Conservation (phyloP, 1,284 basidiomycete genomes). For the Heterobasidion irregulare region DNA sequence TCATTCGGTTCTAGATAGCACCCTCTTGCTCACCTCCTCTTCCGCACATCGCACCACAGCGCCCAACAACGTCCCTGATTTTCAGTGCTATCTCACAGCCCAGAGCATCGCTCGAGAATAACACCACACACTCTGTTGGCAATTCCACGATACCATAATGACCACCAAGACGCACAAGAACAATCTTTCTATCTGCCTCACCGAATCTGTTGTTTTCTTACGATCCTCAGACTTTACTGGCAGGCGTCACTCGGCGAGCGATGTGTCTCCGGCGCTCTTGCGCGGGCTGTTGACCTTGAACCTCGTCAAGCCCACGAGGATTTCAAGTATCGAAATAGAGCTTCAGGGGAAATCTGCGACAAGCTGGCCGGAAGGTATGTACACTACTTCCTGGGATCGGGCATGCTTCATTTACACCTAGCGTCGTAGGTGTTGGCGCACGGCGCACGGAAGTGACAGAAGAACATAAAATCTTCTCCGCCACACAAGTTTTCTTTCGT, state of each 20-base stretch:
- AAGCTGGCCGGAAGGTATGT: slow-evolving; percentile 81
- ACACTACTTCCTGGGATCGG: neutral
- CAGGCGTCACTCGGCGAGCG: neutral
- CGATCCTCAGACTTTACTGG: slow-evolving; percentile 4
- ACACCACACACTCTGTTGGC: neutral
- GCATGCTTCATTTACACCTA: slow-evolving; percentile 6
- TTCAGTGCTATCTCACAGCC: neutral
- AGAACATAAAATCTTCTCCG: slow-evolving; percentile 70
- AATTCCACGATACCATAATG: neutral
- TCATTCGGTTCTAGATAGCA: too few species aligned
- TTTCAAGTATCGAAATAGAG: slow-evolving; percentile 80
- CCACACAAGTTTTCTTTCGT: slow-evolving; percentile 70
- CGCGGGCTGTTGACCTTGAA: slow-evolving; percentile 83
- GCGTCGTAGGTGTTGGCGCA: slow-evolving; percentile 61
- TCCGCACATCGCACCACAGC: too few species aligned
- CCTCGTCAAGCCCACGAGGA: slow-evolving; percentile 76
- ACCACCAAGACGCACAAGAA: slow-evolving; percentile 4
- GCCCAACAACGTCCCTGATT: too few species aligned
- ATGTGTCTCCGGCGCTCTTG: slow-evolving; percentile 66
- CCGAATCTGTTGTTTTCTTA: slow-evolving; percentile 10
- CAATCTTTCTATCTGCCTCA: slow-evolving; percentile 7
- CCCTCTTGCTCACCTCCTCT: too few species aligned
- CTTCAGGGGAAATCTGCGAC: slow-evolving; percentile 63
- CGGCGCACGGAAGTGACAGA: slow-evolving; percentile 77
- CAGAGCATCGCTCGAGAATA: neutral